Percentiles rank a stretch among this genome's conserved stretches.
Evolutionary conservation across 2,329 filamentous ascomycete species (phyloP).

Genomic region (Calonectria ilicicola): DNA sequence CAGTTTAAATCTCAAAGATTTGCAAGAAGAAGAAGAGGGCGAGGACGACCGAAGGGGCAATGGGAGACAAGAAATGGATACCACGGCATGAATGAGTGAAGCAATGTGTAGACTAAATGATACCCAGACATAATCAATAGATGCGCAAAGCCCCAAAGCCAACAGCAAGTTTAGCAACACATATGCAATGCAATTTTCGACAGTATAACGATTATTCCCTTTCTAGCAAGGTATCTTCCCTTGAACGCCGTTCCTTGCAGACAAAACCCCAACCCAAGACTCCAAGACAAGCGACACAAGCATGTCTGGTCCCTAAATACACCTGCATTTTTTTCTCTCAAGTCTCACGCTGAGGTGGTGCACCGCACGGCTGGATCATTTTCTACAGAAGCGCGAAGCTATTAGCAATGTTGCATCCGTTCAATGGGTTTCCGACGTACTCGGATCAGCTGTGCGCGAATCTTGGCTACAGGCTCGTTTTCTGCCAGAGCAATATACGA

Average conservation of each 20-base stretch:
- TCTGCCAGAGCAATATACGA: conserved; percentile 91
- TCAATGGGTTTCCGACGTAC: conserved; percentile 50
- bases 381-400: conserved; percentile 57
- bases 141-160: background rate
- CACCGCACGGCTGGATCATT: conserved; percentile 74
- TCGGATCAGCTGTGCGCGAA: conserved; percentile 84
- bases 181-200: background rate
- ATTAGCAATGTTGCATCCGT: background rate
- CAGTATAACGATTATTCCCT: background rate
- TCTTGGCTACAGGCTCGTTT: conserved; percentile 85
- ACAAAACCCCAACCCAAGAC: conserved; percentile 16
- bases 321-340: conserved; percentile 41
- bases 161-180: background rate
- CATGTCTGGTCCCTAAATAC: background rate
- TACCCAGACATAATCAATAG: conserved; percentile 30
- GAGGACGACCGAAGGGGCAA: conserved; percentile 26
- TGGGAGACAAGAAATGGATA: conserved; percentile 26
- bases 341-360: conserved; percentile 68
- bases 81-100: conserved; percentile 9
- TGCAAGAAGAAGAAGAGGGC: conserved; percentile 41
- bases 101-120: conserved; percentile 26
- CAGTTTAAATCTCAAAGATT: conserved; percentile 67
- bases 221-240: conserved; percentile 39
- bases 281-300: conserved; percentile 2
- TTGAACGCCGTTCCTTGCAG: conserved; percentile 34